Evolutionary conservation across 2,329 filamentous ascomycete species (phyloP).

Genomic region (Scedosporium aurantiacum): DNA sequence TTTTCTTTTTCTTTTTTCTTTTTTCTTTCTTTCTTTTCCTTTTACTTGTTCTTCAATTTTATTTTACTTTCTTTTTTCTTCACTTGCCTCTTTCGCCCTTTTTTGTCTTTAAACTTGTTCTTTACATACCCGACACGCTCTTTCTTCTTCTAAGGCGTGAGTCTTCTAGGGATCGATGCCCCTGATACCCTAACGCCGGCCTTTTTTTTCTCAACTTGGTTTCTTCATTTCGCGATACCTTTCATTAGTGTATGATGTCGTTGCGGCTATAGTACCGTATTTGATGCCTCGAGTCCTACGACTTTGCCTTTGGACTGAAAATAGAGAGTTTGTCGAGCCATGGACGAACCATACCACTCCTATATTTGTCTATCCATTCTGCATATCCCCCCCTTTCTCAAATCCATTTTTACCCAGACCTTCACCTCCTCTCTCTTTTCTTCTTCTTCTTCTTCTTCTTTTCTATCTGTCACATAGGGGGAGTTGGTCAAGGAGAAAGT

Average conservation of each 20-base stretch:
- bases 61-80: neutral
- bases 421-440: neutral
- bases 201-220: slow-evolving; percentile 1
- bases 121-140: no score
- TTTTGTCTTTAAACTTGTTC: neutral
- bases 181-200: no score
- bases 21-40: neutral
- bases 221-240: neutral
- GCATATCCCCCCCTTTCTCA: neutral
- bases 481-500: no score
- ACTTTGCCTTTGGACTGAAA: neutral
- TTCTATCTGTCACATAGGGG: neutral
- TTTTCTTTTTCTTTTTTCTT: slow-evolving; percentile 4
- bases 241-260: neutral
- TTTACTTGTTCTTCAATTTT: neutral
- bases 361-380: neutral
- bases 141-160: no score
- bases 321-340: neutral
- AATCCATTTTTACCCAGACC: neutral
- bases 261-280: neutral
- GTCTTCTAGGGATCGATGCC: no score
- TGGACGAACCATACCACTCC: neutral
- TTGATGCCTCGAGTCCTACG: neutral
- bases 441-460: neutral
- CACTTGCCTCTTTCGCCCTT: slow-evolving; percentile 4